Percentiles rank a stretch among this genome's conserved stretches.
phyloP scores from a whole-genome alignment of 139 green algal genomes.

The Chlamydomonas incerta region DNA sequence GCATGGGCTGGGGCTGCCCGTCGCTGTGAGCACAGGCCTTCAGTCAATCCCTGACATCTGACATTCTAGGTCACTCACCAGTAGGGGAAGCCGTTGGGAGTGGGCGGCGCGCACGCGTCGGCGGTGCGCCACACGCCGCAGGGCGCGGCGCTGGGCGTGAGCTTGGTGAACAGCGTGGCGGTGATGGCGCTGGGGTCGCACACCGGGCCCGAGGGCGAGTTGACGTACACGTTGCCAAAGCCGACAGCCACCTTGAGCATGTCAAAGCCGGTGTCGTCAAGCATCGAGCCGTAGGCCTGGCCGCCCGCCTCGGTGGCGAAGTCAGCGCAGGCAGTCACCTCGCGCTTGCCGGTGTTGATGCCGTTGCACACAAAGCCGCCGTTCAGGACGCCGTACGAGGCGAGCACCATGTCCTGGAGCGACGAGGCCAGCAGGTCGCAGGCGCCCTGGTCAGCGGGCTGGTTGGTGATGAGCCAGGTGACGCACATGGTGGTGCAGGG shows the following conservation, averaged over 20 bases:
- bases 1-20: no score
- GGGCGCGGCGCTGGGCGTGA: background rate
- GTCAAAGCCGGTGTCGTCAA: background rate
- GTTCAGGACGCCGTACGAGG: background rate
- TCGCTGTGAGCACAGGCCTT: no score
- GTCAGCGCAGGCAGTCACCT: conserved; percentile 8
- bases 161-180: background rate
- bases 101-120: background rate
- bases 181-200: background rate
- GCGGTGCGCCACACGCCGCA: no score
- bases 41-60: no score
- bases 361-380: background rate
- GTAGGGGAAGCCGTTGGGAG: background rate
- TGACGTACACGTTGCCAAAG: background rate
- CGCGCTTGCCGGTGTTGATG: no score
- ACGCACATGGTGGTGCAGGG: conserved; percentile 9
- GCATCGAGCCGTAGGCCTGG: background rate
- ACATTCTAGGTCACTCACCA: background rate
- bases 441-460: background rate
- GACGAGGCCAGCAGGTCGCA: background rate
- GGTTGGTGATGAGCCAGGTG: conserved; percentile 8
- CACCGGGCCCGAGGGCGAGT: background rate
- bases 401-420: background rate
- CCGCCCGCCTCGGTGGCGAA: background rate
- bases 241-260: background rate